Evolutionary conservation across 176 grass and related monocot species (phyloP).

Genomic region (Zea luxurians): DNA sequence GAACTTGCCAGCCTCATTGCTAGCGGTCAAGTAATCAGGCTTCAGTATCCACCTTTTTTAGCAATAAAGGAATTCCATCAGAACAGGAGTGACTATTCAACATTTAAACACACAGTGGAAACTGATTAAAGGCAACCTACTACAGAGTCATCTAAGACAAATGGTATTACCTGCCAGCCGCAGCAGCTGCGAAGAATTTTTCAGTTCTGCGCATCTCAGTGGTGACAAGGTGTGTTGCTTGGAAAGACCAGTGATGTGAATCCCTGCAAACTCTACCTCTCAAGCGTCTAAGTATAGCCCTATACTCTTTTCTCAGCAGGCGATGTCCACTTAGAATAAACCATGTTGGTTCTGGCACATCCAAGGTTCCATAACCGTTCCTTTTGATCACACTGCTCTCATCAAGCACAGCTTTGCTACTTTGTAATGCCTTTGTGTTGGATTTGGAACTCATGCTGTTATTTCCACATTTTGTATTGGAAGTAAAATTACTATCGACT

Average conservation of each 20-base stretch:
- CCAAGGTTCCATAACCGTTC: constrained; percentile 35
- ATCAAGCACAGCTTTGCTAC: constrained; percentile 24
- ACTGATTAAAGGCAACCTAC: neutral
- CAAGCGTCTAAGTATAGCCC: constrained; percentile 55
- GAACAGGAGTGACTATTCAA: too few species aligned
- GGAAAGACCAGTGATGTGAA: constrained; percentile 87
- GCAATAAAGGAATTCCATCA: neutral
- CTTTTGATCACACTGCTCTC: constrained; percentile 17
- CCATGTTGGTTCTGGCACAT: constrained; percentile 48
- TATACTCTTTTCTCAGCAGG: constrained; percentile 78
- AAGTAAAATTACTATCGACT: constrained; percentile 10
- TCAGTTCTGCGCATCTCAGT: constrained; percentile 88
- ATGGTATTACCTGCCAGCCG: constrained; percentile 72
- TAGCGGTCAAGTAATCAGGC: constrained; percentile 77
- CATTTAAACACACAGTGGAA: too few species aligned
- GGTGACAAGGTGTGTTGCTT: constrained; percentile 87
- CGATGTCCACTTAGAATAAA: constrained; percentile 88
- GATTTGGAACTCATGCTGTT: constrained; percentile 22
- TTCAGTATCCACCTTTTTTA: constrained; percentile 84
- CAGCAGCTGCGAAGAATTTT: constrained; percentile 90
- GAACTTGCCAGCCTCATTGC: constrained; percentile 77
- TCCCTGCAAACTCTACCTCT: constrained; percentile 81
- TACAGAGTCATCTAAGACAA: neutral
- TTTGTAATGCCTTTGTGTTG: constrained; percentile 30
- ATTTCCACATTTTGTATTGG: constrained; percentile 33